Evolutionary conservation across 2,329 filamentous ascomycete genomes (phyloP).

Genomic region (Cladobotryum protrusum): DNA sequence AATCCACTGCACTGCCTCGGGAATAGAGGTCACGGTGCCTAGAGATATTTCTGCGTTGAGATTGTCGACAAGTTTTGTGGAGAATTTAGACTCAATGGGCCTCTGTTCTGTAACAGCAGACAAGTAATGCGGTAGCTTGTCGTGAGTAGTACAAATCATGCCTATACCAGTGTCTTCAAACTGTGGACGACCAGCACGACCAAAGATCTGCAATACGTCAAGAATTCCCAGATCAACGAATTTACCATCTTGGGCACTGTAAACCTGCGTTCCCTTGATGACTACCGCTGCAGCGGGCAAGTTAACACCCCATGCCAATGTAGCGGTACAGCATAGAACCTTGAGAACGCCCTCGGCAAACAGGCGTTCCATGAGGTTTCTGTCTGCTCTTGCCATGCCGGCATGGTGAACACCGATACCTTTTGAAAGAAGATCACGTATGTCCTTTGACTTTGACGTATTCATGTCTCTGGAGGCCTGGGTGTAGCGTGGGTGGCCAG

Average conservation of each 20-base stretch:
- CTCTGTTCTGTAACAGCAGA: conserved; percentile 91
- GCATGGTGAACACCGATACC: conserved; percentile 95
- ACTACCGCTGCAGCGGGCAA: conserved; percentile 92
- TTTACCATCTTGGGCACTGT: conserved; percentile 93
- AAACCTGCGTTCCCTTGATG: conserved; percentile 96
- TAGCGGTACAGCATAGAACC: conserved; percentile 96
- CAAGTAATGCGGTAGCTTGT: conserved; percentile 86
- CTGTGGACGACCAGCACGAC: conserved; percentile 93
- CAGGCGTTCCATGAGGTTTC: conserved; percentile 90
- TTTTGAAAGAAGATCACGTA: conserved; percentile 83
- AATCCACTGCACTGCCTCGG: conserved; percentile 93
- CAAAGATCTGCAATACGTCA: conserved; percentile 96
- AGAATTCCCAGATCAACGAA: conserved; percentile 95
- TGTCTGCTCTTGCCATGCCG: conserved; percentile 88
- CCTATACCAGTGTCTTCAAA: conserved; percentile 97
- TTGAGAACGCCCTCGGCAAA: conserved; percentile 91
- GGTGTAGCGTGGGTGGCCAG: conserved; percentile 70
- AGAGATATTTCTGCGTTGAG: conserved; percentile 91
- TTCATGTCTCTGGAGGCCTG: conserved; percentile 79
- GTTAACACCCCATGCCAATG: conserved; percentile 97
- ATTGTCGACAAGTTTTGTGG: conserved; percentile 89
- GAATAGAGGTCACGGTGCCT: conserved; percentile 89
- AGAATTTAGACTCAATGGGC: conserved; percentile 96
- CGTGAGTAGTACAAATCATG: conserved; percentile 95
- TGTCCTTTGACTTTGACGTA: conserved; percentile 74